Percentiles rank a stretch among this genome's conserved stretches.
Evolutionary conservation across 345 rosid species (phyloP).

Genomic region (Atalantia buxifolia): DNA sequence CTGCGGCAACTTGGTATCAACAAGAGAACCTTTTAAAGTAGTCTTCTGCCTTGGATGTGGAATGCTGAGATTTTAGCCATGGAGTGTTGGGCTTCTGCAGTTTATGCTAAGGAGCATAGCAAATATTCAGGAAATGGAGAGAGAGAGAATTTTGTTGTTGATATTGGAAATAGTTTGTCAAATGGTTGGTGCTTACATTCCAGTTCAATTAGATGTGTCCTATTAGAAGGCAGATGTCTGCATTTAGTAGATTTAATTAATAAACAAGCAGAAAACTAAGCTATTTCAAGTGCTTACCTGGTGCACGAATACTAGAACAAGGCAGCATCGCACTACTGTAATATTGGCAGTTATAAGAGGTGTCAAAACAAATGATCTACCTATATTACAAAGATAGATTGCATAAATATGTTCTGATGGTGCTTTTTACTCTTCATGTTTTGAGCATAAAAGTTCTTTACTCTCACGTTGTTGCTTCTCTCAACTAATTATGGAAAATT

Average conservation of each 20-base stretch:
- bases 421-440: background rate
- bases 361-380: background rate
- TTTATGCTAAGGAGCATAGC: background rate
- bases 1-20: background rate
- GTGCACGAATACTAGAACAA: background rate
- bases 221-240: background rate
- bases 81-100: background rate
- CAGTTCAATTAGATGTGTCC: background rate
- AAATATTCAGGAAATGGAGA: background rate
- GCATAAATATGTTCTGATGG: background rate
- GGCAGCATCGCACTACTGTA: background rate
- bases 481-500: background rate
- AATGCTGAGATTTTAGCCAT: background rate
- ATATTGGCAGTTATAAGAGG: background rate
- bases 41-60: background rate
- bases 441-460: background rate
- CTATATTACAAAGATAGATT: background rate
- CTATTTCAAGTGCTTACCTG: background rate
- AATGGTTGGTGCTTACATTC: background rate
- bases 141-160: background rate
- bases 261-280: background rate
- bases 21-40: background rate
- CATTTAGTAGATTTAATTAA: background rate
- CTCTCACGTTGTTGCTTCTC: background rate
- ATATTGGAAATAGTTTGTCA: background rate